These are phyloP conservation scores for Tolypocladium paradoxum DNA, from an alignment of 2,329 filamentous ascomycete species.

Conservation along the genomic window DNA sequence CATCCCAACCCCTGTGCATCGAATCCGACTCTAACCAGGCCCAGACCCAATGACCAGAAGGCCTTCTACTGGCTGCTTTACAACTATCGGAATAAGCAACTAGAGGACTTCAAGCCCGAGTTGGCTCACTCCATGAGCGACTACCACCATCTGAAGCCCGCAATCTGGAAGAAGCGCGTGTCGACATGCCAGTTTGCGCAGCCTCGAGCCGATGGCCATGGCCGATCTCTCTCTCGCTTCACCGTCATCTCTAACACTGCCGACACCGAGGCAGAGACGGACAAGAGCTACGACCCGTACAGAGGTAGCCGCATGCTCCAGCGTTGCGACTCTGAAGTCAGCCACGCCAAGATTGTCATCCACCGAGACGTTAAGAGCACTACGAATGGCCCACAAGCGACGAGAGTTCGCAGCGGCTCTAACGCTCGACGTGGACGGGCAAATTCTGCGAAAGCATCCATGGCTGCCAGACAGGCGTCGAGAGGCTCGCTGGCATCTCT, in stretches of 20 bases:
- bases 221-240: constrained; percentile 47
- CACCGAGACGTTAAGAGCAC: constrained; percentile 39
- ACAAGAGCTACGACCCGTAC: constrained; percentile 74
- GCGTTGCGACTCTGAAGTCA: constrained; percentile 33
- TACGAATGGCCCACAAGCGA: constrained; percentile 15
- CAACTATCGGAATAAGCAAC: constrained; percentile 70
- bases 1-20: background rate
- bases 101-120: constrained; percentile 77
- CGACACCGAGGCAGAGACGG: constrained; percentile 37
- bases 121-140: constrained; percentile 83
- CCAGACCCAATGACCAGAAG: constrained; percentile 80
- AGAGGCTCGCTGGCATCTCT: constrained; percentile 39
- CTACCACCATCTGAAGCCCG: constrained; percentile 66
- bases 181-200: constrained; percentile 51
- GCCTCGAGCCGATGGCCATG: constrained; percentile 32
- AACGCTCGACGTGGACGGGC: constrained; percentile 18
- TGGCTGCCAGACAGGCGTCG: constrained; percentile 21
- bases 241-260: constrained; percentile 54
- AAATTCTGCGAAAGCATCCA: constrained; percentile 16
- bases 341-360: constrained; percentile 58
- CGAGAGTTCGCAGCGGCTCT: constrained; percentile 25
- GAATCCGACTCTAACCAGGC: constrained; percentile 7
- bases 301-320: constrained; percentile 50
- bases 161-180: constrained; percentile 46
- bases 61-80: constrained; percentile 81